These are phyloP conservation scores for Amanita inopinata DNA, from an alignment of 768 basidiomycete species.

Conservation along the genomic window DNA sequence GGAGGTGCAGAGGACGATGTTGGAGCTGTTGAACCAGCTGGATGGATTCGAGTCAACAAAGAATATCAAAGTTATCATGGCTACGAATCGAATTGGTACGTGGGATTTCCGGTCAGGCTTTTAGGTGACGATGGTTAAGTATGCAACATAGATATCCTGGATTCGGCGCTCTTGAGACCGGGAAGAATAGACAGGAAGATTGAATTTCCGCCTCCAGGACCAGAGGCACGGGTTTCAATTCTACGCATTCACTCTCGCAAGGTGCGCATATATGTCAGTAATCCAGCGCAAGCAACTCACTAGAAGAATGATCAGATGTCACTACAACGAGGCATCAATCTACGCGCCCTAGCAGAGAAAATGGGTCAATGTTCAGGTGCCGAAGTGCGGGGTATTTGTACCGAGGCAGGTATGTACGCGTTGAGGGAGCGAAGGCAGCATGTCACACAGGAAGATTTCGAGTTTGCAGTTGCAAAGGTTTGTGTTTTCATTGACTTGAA, in stretches of 20 bases:
- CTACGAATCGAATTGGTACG: conserved; percentile 90
- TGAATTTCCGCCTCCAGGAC: conserved; percentile 96
- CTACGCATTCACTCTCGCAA: conserved; percentile 95
- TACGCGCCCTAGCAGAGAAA: conserved; percentile 92
- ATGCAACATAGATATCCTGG: conserved; percentile 66
- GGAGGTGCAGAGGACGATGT: conserved; percentile 86
- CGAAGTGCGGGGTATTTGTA: conserved; percentile 74
- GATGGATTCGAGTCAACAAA: conserved; percentile 95
- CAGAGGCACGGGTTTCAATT: conserved; percentile 86
- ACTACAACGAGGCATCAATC: conserved; percentile 91
- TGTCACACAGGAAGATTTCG: conserved; percentile 98
- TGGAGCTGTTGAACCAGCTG: conserved; percentile 81
- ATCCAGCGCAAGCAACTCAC: not conserved
- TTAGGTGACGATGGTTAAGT: not conserved
- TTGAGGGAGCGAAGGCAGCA: conserved; percentile 91
- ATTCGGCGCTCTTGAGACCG: conserved; percentile 85
- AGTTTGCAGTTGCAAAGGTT: conserved; percentile 24
- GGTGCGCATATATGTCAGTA: conserved; percentile 26
- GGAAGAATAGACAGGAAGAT: conserved; percentile 96
- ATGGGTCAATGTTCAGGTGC: conserved; percentile 99
- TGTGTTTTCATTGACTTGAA: not conserved
- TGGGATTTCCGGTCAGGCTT: not conserved
- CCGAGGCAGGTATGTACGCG: conserved; percentile 80
- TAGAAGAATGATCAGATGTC: conserved; percentile 84
- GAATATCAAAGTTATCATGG: conserved; percentile 96